These are phyloP conservation scores for Trichoderma koningiopsis DNA, from an alignment of 2,329 filamentous ascomycete genomes.

Conservation along the genomic window DNA sequence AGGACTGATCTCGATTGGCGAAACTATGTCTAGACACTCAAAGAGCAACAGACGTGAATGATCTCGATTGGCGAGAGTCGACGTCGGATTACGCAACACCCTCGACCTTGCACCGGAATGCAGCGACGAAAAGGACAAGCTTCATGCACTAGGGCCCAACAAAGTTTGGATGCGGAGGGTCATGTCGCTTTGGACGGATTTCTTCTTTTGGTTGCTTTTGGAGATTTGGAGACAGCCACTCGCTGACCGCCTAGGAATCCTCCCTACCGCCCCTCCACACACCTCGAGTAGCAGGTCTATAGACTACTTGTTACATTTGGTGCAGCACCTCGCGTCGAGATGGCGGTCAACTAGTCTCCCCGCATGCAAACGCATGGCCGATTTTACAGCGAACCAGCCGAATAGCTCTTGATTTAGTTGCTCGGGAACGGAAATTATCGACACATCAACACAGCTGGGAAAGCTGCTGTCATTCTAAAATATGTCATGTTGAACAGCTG, in stretches of 20 bases:
- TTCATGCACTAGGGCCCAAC: constrained; percentile 36
- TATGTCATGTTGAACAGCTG: constrained; percentile 14
- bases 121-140: neutral
- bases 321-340: constrained; percentile 6
- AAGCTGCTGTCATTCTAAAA: constrained; percentile 10
- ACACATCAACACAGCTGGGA: constrained; percentile 2
- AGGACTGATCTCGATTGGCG: neutral
- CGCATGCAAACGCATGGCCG: neutral
- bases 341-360: constrained; percentile 22
- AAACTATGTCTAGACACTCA: constrained; percentile 65
- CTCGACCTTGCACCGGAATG: neutral
- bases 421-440: constrained; percentile 1
- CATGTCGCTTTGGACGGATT: neutral
- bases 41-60: constrained; percentile 28
- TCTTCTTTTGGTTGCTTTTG: neutral
- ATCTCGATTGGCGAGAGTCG: neutral
- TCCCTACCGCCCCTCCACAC: constrained; percentile 17
- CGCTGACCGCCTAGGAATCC: constrained; percentile 20
- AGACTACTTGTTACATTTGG: neutral
- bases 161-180: constrained; percentile 20
- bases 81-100: neutral
- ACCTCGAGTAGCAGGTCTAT: neutral
- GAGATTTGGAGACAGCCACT: constrained; percentile 15
- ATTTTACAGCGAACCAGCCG: constrained; percentile 19
- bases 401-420: neutral